Conservation (phyloP, 1,139 yeast species). For the Magnusiomyces tetraspermus region DNA sequence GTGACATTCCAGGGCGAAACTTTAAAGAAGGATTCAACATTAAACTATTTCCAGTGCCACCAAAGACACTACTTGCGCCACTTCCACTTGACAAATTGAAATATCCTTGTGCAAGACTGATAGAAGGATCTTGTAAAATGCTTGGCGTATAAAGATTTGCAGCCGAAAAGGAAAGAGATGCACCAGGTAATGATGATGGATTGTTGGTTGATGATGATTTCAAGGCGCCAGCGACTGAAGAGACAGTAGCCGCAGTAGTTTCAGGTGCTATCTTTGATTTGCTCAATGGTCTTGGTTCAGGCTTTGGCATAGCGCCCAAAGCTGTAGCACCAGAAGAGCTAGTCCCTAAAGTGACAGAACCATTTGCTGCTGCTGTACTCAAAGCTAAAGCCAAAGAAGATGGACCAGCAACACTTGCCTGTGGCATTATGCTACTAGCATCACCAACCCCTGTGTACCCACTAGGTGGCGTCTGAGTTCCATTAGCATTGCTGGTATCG, state of each 20-base stretch:
- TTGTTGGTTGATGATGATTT: background rate
- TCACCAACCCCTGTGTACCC: no score
- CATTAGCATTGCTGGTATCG: background rate
- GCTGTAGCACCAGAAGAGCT: background rate
- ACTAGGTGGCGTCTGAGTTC: no score
- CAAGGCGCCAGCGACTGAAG: background rate
- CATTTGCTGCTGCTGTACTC: background rate
- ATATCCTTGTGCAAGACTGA: constrained; percentile 28
- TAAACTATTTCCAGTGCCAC: background rate
- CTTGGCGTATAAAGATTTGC: constrained; percentile 9
- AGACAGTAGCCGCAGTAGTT: background rate
- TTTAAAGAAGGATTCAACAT: background rate
- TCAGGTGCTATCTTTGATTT: constrained; percentile 12
- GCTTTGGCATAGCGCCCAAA: background rate
- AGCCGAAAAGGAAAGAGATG: constrained; percentile 10
- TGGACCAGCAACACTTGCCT: background rate
- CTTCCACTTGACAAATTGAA: constrained; percentile 18
- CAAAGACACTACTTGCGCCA: background rate
- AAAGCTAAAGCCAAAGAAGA: constrained; percentile 3
- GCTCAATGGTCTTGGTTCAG: constrained; percentile 3
- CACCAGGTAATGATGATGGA: background rate
- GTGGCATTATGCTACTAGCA: constrained; percentile 1
- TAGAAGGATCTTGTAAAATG: constrained; percentile 21
- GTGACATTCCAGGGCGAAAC: constrained; percentile 4
- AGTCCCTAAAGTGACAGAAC: background rate